Percentiles rank a stretch among this genome's conserved stretches.
These are phyloP conservation scores for Tuber microsphaerosporum DNA, from an alignment of 495 filamentous ascomycete genomes.

Conservation along the genomic window DNA sequence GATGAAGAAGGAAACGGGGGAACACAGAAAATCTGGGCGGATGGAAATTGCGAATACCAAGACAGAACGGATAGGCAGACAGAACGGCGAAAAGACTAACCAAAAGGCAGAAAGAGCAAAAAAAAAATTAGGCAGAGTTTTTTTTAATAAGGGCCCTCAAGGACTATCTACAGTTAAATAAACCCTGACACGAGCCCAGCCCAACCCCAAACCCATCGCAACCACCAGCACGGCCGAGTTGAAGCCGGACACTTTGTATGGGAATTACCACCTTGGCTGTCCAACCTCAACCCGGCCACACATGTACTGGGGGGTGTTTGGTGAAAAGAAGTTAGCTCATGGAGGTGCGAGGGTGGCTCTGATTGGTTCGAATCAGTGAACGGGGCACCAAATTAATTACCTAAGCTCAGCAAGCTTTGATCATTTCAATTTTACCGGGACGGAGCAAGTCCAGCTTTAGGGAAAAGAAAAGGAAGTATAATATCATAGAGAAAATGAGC, in stretches of 20 bases:
- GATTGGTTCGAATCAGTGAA: not conserved
- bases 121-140: not conserved
- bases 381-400: not conserved
- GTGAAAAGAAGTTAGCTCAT: not conserved
- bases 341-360: not conserved
- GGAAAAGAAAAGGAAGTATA: not conserved
- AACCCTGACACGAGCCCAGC: not conserved
- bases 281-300: not conserved
- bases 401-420: not conserved
- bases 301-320: no score
- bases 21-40: constrained; percentile 21
- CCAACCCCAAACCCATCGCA: not conserved
- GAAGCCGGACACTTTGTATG: not conserved
- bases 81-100: not conserved
- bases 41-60: constrained; percentile 28
- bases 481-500: not conserved
- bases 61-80: constrained; percentile 34
- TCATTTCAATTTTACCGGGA: not conserved
- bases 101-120: not conserved
- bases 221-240: not conserved
- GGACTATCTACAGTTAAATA: not conserved
- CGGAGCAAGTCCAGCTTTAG: not conserved
- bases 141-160: not conserved
- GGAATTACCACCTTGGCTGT: not conserved
- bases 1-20: constrained; percentile 16